Base-by-base conservation (phyloP, 139 green algal genomes). In the Yamagishiella unicocca region DNA sequence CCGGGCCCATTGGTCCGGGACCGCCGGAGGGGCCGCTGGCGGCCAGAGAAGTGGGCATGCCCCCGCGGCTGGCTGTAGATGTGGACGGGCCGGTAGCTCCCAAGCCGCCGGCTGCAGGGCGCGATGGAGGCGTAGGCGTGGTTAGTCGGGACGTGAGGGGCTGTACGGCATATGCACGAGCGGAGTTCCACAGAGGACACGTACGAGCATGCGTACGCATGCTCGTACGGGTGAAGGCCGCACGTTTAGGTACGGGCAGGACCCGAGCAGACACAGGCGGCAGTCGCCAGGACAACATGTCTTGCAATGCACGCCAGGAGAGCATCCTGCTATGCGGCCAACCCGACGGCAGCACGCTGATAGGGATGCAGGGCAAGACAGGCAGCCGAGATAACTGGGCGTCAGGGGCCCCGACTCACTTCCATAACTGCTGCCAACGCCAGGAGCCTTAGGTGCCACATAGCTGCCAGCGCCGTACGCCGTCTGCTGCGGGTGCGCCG, bases 401-500 rank as follows among this genome's bases (percentile, higher is more conserved):
- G 17, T 12, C 17, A 58, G 12, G 50, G 25, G 58, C 58, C 5
- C 25, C 27, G 21, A 9, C 74, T 82, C 33, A 82, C 74, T n/a
- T 29, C 74, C 74, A 37, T 82, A 82, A 31, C 74, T 35, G 12
- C 74, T 50, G 25, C 46, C 43, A n/a, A 67, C 46, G 46, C 45
- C 74, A 10, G 46, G 31, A n/a, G 74, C n/a, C 74, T 82, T 82
- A 46, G 46, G 1, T 33, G 74, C 46, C 5, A 5, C 33, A 17
- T 82, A 82, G 74, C 40, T 43, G 38, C 38, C 37, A 25, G 74
- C 19, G 1, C 74, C 46, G 74, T 82, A 82, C 14, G 74, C 31
- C 21, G 74, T 17, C 45, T 82, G 70, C 70, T 78, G 70, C 42
- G 38, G 38, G 29, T 78, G 74, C 46, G 46, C 10, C 1, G 74